These are phyloP conservation scores for Cicer judaicum DNA, from an alignment of 306 rosid genomes.

Conservation along the genomic window DNA sequence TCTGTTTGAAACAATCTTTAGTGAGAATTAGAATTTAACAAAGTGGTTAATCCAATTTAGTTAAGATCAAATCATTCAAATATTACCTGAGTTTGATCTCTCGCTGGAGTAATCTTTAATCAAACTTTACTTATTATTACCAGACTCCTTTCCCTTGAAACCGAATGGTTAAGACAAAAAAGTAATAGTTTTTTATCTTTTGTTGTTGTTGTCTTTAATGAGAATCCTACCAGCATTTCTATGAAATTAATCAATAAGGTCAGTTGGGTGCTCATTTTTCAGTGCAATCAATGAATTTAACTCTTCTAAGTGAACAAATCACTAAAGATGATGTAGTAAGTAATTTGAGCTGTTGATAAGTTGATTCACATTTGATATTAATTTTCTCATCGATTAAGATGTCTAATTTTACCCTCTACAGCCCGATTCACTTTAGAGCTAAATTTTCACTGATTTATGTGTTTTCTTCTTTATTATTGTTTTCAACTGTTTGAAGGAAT, in stretches of 20 bases:
- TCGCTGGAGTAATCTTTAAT: too few relatives aligned
- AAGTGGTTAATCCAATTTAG: background rate
- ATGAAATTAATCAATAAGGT: background rate
- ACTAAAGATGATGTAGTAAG: too few relatives aligned
- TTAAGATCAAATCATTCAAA: background rate
- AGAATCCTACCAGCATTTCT: background rate
- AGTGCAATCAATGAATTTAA: background rate
- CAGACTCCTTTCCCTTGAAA: background rate
- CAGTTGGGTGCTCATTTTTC: background rate
- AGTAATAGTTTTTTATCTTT: background rate
- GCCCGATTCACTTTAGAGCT: background rate
- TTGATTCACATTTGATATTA: background rate
- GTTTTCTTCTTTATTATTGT: too few relatives aligned
- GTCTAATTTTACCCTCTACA: background rate
- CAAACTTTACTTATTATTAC: too few relatives aligned
- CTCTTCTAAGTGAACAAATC: background rate
- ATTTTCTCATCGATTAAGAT: background rate
- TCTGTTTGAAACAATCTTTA: too few relatives aligned
- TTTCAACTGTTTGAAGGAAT: too few relatives aligned
- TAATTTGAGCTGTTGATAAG: too few relatives aligned
- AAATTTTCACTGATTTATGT: too few relatives aligned
- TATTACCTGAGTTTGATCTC: background rate
- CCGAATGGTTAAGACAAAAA: background rate
- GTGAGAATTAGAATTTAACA: too few relatives aligned
- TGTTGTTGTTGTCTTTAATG: background rate